These are phyloP conservation scores for Parietaria judaica DNA, from an alignment of 306 rosid genomes.

Conservation along the genomic window DNA sequence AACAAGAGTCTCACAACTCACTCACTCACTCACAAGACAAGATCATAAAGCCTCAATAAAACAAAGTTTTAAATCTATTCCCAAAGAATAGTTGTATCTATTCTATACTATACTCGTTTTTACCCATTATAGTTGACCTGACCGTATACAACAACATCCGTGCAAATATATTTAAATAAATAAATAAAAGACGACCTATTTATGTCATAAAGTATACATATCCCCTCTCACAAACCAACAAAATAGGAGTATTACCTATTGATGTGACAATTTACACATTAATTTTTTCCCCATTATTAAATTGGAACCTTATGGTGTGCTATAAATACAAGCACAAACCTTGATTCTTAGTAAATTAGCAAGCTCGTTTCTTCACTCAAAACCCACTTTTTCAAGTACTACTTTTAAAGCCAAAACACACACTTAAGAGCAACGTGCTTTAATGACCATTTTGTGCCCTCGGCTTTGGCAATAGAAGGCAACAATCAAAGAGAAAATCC, in stretches of 20 bases:
- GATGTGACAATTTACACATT: too few relatives aligned
- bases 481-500: neutral
- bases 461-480: slow-evolving; percentile 9
- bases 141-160: neutral
- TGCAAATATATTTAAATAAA: too few relatives aligned
- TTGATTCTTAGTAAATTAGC: too few relatives aligned
- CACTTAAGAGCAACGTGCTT: too few relatives aligned
- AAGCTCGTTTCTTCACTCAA: too few relatives aligned
- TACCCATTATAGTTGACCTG: neutral
- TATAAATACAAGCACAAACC: neutral
- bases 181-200: too few relatives aligned
- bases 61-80: slow-evolving; percentile 12
- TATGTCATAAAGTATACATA: too few relatives aligned
- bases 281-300: neutral
- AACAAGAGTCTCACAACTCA: neutral
- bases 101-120: neutral
- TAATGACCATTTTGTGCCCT: neutral
- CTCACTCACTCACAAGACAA: neutral
- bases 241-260: too few relatives aligned
- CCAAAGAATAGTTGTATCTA: neutral
- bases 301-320: neutral
- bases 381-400: too few relatives aligned
- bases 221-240: too few relatives aligned
- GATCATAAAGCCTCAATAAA: neutral
- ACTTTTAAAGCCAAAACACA: too few relatives aligned